Conservation (phyloP, 176 grass and related monocot species). For the Bonia amplexicaulis region DNA sequence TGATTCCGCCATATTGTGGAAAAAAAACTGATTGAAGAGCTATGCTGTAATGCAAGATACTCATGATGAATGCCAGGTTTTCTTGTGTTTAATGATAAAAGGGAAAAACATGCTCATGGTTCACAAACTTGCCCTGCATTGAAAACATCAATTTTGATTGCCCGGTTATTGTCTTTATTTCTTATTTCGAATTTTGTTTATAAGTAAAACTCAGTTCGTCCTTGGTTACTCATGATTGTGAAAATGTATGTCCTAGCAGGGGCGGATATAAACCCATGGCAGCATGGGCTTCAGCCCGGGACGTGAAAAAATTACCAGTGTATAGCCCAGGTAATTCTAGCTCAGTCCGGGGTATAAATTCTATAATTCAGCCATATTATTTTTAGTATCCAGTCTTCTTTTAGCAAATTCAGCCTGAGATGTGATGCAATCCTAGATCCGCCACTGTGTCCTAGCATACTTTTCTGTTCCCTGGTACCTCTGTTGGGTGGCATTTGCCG, state of each 20-base stretch:
- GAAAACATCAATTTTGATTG: not conserved
- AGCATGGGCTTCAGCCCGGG: too few relatives aligned
- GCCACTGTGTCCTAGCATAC: not conserved
- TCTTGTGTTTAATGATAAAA: slow-evolving; percentile 11
- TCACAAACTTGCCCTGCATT: not conserved
- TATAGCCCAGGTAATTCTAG: too few relatives aligned
- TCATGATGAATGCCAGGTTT: not conserved
- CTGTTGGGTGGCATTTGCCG: too few relatives aligned
- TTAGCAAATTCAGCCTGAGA: too few relatives aligned
- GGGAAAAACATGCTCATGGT: not conserved
- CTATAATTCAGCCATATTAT: too few relatives aligned
- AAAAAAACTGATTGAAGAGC: not conserved
- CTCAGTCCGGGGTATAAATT: too few relatives aligned
- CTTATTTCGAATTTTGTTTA: not conserved
- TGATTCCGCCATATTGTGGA: not conserved
- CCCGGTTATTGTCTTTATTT: not conserved
- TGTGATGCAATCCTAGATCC: too few relatives aligned
- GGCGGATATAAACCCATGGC: too few relatives aligned
- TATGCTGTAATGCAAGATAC: slow-evolving; percentile 25
- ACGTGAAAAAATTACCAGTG: too few relatives aligned
- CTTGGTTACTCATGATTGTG: not conserved
- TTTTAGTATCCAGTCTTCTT: too few relatives aligned
- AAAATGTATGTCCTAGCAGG: not conserved
- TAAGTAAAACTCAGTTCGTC: not conserved
- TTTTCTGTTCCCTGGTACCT: too few relatives aligned